Evolutionary conservation across 192 early-diverging fungal species (phyloP), one percentile per base, ranked within the genome.

Genomic region (Entomortierella chlamydospora): DNA sequence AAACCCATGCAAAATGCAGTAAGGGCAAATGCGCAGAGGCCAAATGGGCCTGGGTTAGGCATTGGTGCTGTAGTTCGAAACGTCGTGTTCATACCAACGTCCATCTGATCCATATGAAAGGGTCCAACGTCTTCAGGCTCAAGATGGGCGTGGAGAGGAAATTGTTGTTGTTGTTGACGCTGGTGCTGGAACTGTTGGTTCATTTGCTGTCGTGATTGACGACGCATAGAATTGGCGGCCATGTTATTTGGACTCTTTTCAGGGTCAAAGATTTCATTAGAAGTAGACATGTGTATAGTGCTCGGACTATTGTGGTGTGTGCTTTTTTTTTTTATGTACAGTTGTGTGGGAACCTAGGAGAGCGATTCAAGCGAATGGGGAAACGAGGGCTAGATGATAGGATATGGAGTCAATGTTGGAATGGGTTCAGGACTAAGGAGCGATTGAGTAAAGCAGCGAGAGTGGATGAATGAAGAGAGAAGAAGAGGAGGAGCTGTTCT

Each of bases 221-320:
- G 57, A 51, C 63, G 58, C 39, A 68, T 68, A 23, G 73, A 60
- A 28, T 77, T 64, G 68, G 69, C 60, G 37, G 64, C 60, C 12
- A 78, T n/a, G n/a, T 64, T 61, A 50, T 70, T 55, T 3, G 45
- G 29, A 41, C 64, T 53, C 28, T 70, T 70, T 26, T 64, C 66
- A 18, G 64, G 53, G 23, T 78, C 74, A 34, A 64, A 69, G 23
- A 45, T 59, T 45, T 69, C 67, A 31, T 70, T 67, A 6, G 74
- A 58, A 10, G 45, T 55, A 78, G 74, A 78, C 74, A 78, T 78
- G 74, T 70, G 67, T 78, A 70, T 78, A 50, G 67, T 70, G 67
- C 61, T 69, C 60, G 56, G 67, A 78, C 61, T 29, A 42, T 23
- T 25, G 26, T 41, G 30, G 28, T 41, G 29, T 22, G 22, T 39